These are phyloP conservation scores for Ogataea polymorpha DNA, from an alignment of 805 yeast species.

Conservation along the genomic window DNA sequence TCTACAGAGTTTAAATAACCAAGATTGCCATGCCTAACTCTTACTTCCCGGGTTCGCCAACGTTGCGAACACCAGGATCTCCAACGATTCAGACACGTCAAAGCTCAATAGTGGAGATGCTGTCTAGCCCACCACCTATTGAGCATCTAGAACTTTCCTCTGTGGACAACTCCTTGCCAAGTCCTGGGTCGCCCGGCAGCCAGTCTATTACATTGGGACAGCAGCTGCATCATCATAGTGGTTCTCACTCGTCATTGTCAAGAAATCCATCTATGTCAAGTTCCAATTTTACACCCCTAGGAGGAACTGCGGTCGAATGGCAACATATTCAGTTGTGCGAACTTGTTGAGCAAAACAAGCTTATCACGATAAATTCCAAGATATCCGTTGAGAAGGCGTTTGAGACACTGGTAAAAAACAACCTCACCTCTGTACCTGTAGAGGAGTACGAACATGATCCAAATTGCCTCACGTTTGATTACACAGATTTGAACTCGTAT, in stretches of 20 bases:
- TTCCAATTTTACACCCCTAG: conserved; percentile 24
- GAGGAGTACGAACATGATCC: conserved; percentile 51
- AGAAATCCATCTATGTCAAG: conserved; percentile 38
- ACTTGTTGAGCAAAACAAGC: conserved; percentile 73
- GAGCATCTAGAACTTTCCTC: conserved; percentile 27
- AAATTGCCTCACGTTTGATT: conserved; percentile 84
- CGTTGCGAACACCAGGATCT: conserved; percentile 36
- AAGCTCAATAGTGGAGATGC: conserved; percentile 70
- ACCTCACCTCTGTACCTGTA: conserved; percentile 86
- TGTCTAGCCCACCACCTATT: conserved; percentile 73
- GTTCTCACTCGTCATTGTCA: conserved; percentile 28
- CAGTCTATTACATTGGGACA: conserved; percentile 8
- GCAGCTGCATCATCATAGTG: conserved; percentile 2
- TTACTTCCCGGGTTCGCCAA: conserved; percentile 36
- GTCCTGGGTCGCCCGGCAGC: conserved; percentile 17
- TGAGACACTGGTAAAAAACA: conserved; percentile 66
- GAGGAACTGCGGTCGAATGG: conserved; percentile 53
- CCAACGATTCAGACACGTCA: conserved; percentile 42
- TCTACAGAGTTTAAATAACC: background rate
- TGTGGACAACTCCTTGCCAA: conserved; percentile 12
- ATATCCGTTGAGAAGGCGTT: conserved; percentile 86
- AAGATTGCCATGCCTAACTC: conserved; percentile 18
- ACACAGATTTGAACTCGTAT: conserved; percentile 85
- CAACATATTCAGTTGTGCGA: conserved; percentile 66
- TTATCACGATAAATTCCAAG: conserved; percentile 63